phyloP scores from a whole-genome alignment of 2,329 filamentous ascomycete species.

The Fusarium buxicola region DNA sequence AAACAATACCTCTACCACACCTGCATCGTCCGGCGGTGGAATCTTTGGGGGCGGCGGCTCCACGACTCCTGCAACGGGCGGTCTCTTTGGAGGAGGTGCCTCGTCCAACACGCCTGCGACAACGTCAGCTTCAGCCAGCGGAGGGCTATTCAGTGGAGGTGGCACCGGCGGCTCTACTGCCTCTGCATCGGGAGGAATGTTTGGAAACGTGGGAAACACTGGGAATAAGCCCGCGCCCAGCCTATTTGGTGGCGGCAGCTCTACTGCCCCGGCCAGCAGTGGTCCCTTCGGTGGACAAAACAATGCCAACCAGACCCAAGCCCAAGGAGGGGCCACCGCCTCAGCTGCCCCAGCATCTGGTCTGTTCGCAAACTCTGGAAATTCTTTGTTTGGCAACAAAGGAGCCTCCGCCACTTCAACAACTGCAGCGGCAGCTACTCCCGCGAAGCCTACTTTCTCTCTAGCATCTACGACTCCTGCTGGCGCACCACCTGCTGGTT shows the following conservation, averaged over 20 bases:
- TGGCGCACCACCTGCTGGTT: slow-evolving; percentile 62
- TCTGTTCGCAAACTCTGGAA: slow-evolving; percentile 47
- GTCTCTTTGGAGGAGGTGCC: slow-evolving; percentile 41
- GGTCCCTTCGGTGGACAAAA: slow-evolving; percentile 44
- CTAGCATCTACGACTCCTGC: slow-evolving; percentile 66
- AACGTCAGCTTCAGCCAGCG: slow-evolving; percentile 38
- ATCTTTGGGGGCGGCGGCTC: slow-evolving; percentile 45
- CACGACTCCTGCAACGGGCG: slow-evolving; percentile 38
- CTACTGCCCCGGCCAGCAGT: slow-evolving; percentile 40
- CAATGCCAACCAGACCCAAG: slow-evolving; percentile 36
- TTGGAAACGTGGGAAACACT: slow-evolving; percentile 44
- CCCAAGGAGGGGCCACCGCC: slow-evolving; percentile 39
- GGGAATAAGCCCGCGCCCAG: slow-evolving; percentile 36
- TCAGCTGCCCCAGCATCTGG: slow-evolving; percentile 45
- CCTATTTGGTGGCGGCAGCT: slow-evolving; percentile 45
- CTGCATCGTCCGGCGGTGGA: slow-evolving; percentile 22
- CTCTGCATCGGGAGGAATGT: slow-evolving; percentile 48
- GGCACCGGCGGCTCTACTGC: slow-evolving; percentile 42
- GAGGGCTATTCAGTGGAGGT: slow-evolving; percentile 43
- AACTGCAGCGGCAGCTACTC: slow-evolving; percentile 51
- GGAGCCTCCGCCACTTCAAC: slow-evolving; percentile 1
- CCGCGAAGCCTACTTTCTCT: slow-evolving; percentile 61
- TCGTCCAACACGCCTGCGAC: slow-evolving; percentile 45
- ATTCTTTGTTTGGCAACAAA: slow-evolving; percentile 37
- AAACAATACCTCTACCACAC: slow-evolving; percentile 35